These are phyloP conservation scores for Nothophoma quercina DNA, from an alignment of 2,329 filamentous ascomycete genomes.

Conservation along the genomic window DNA sequence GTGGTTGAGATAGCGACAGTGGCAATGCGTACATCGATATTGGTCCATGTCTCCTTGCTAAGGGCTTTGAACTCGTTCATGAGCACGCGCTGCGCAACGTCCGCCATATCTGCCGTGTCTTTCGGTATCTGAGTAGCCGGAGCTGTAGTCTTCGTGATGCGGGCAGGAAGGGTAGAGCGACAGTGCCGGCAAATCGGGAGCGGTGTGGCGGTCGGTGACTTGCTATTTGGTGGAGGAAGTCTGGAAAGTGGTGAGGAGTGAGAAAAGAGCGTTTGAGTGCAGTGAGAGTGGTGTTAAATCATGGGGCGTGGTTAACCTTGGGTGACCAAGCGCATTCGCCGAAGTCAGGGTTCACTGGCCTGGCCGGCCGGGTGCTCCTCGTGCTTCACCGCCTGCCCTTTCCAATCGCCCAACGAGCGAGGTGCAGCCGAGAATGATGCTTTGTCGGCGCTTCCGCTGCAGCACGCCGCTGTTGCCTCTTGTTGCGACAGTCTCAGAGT, in stretches of 20 bases:
- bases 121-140: slow-evolving; percentile 2
- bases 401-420: slow-evolving; percentile 15
- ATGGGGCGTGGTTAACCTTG: slow-evolving; percentile 14
- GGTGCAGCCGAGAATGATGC: neutral
- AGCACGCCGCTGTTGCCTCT: slow-evolving; percentile 9
- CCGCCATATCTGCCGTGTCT: slow-evolving; percentile 33
- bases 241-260: slow-evolving; percentile 16
- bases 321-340: slow-evolving; percentile 32
- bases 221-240: slow-evolving; percentile 12
- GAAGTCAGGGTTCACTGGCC: slow-evolving; percentile 25
- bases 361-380: slow-evolving; percentile 24
- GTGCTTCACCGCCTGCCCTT: slow-evolving; percentile 27
- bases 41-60: slow-evolving; percentile 90
- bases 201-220: neutral
- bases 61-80: slow-evolving; percentile 88
- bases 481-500: neutral
- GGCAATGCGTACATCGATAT: slow-evolving; percentile 73
- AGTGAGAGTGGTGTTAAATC: slow-evolving; percentile 12
- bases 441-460: slow-evolving; percentile 13
- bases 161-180: slow-evolving; percentile 15
- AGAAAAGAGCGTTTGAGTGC: slow-evolving; percentile 14
- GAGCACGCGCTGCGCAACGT: slow-evolving; percentile 76
- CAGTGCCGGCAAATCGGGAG: neutral
- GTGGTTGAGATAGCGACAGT: neutral
- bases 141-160: slow-evolving; percentile 20